phyloP scores from a whole-genome alignment of 805 yeast genomes.

The Brettanomyces naardenensis region DNA sequence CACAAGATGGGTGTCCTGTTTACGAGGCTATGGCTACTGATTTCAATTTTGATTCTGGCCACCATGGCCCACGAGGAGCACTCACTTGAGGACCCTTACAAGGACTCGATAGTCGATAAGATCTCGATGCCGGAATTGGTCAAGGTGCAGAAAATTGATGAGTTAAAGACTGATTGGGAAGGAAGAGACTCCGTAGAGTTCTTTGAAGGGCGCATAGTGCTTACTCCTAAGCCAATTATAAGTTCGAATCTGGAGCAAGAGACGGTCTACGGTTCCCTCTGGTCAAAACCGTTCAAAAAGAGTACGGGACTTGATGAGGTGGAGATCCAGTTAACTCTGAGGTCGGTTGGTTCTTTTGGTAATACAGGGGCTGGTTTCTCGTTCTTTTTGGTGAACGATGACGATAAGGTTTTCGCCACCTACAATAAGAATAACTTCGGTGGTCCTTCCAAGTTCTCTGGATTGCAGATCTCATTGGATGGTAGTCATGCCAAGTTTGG shows the following conservation, averaged over 20 bases:
- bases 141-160: constrained; percentile 13
- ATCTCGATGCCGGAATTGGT: constrained; percentile 22
- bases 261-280: constrained; percentile 34
- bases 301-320: constrained; percentile 20
- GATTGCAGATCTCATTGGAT: constrained; percentile 55
- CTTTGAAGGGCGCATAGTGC: constrained; percentile 44
- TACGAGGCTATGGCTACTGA: too few relatives aligned
- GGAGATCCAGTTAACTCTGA: constrained; percentile 52
- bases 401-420: constrained; percentile 26
- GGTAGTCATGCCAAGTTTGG: constrained; percentile 36
- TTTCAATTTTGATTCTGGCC: too few relatives aligned
- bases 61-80: not conserved
- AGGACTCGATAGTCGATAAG: constrained; percentile 2
- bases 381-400: constrained; percentile 42
- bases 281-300: constrained; percentile 25
- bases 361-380: constrained; percentile 49
- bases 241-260: constrained; percentile 18
- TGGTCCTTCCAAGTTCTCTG: constrained; percentile 55
- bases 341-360: constrained; percentile 50
- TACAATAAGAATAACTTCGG: constrained; percentile 32
- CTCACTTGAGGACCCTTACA: not conserved
- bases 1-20: too few relatives aligned
- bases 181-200: constrained; percentile 30
- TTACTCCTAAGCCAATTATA: constrained; percentile 35
- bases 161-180: constrained; percentile 40